phyloP scores from a whole-genome alignment of 768 basidiomycete species.

The Trametes meyenii region DNA sequence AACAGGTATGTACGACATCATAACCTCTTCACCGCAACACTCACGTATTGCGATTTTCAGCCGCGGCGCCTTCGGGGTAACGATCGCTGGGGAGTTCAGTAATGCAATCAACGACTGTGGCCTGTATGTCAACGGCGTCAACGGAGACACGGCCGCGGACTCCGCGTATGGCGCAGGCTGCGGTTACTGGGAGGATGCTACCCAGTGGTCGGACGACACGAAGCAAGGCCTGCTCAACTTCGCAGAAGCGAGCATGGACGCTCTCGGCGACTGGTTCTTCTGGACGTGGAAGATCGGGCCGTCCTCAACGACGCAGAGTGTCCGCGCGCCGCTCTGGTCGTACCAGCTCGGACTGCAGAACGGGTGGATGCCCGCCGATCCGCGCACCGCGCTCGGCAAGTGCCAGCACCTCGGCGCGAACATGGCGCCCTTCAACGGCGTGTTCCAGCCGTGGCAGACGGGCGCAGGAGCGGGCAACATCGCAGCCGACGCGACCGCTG shows the following conservation, averaged over 20 bases:
- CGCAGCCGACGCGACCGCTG: constrained; percentile 41
- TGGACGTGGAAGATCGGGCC: constrained; percentile 83
- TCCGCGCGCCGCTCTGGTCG: constrained; percentile 64
- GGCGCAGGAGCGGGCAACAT: constrained; percentile 58
- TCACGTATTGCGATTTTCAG: constrained; percentile 29
- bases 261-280: constrained; percentile 69
- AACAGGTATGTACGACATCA: constrained; percentile 36
- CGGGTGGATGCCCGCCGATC: constrained; percentile 79
- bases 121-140: constrained; percentile 42
- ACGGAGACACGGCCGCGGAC: constrained; percentile 11
- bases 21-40: neutral
- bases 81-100: constrained; percentile 75
- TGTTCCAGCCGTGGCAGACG: constrained; percentile 61
- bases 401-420: constrained; percentile 58
- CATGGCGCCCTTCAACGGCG: constrained; percentile 50
- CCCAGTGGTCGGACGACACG: constrained; percentile 50
- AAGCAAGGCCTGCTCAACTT: constrained; percentile 56
- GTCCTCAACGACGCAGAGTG: constrained; percentile 47
- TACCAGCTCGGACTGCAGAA: constrained; percentile 68
- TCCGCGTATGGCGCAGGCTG: constrained; percentile 38
- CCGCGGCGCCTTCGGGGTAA: constrained; percentile 62
- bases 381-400: constrained; percentile 59
- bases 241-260: constrained; percentile 62
- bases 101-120: constrained; percentile 69
- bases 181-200: constrained; percentile 49